phyloP scores from a whole-genome alignment of 768 basidiomycete genomes.

The Termitomyces sp. region DNA sequence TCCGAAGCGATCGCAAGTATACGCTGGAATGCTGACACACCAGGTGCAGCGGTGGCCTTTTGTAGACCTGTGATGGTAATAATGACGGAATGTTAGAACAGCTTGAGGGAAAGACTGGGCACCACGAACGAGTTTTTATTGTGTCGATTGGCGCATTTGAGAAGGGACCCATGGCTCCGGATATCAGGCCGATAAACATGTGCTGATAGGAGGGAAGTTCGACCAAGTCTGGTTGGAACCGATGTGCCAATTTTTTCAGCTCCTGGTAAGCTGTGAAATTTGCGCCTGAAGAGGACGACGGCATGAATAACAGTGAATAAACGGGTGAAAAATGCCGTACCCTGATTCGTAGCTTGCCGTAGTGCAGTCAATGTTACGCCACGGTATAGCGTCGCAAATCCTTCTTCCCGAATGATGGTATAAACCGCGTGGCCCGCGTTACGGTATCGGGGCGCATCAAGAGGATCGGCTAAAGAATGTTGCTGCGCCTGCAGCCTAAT shows the following conservation, averaged over 20 bases:
- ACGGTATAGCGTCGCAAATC: constrained; percentile 78
- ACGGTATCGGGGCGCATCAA: constrained; percentile 90
- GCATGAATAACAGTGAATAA: neutral
- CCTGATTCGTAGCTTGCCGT: constrained; percentile 97
- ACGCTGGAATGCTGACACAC: constrained; percentile 75
- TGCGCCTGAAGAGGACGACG: constrained; percentile 49
- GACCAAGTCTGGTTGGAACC: constrained; percentile 69
- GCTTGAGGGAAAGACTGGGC: neutral
- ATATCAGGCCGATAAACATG: constrained; percentile 91
- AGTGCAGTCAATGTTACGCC: constrained; percentile 93
- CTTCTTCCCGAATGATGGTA: constrained; percentile 92
- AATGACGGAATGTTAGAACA: neutral
- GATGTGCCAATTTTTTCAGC: constrained; percentile 80
- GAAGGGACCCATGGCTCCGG: constrained; percentile 97
- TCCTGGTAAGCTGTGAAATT: constrained; percentile 99
- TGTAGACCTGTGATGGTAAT: constrained; percentile 67
- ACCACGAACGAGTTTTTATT: constrained; percentile 83
- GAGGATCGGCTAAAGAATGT: constrained; percentile 93
- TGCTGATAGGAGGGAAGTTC: constrained; percentile 95
- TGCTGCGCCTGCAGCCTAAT: constrained; percentile 97
- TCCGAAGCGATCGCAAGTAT: constrained; percentile 79
- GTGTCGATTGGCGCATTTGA: constrained; percentile 96
- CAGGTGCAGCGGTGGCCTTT: constrained; percentile 71
- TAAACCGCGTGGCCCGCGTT: constrained; percentile 97
- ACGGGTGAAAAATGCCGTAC: constrained; percentile 29